phyloP scores from a whole-genome alignment of 75 land plant genomes.

The Azolla pinnata region DNA sequence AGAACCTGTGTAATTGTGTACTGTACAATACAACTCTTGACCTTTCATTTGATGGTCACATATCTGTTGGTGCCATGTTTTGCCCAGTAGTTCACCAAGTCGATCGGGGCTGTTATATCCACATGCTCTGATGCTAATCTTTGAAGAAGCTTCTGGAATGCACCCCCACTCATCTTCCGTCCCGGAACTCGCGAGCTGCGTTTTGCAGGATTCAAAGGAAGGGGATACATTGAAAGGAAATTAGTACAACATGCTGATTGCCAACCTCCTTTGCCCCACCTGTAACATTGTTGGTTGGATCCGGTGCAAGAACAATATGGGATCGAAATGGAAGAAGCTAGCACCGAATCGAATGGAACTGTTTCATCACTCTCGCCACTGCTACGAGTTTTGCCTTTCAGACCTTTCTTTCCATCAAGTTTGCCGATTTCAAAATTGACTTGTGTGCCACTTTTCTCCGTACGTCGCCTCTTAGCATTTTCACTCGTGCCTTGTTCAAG shows the following conservation, averaged over 20 bases:
- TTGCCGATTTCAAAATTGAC: too few relatives aligned
- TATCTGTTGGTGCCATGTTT: slow-evolving; percentile 66
- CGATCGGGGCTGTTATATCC: slow-evolving; percentile 39
- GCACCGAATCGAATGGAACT: too few relatives aligned
- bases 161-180: slow-evolving; percentile 64
- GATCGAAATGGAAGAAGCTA: too few relatives aligned
- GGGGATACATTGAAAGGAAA: slow-evolving; percentile 45
- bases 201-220: slow-evolving; percentile 51
- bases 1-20: too few relatives aligned
- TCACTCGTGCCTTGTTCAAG: too few relatives aligned
- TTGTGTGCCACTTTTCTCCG: too few relatives aligned
- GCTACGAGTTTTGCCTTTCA: too few relatives aligned
- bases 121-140: slow-evolving; percentile 46
- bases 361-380: too few relatives aligned
- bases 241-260: slow-evolving; percentile 65
- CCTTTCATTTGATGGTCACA: slow-evolving; percentile 40
- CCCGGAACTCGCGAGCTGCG: slow-evolving; percentile 50
- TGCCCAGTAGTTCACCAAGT: slow-evolving; percentile 56
- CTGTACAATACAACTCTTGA: too few relatives aligned
- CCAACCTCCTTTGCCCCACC: slow-evolving; percentile 77
- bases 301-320: slow-evolving; percentile 69
- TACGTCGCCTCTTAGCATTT: too few relatives aligned
- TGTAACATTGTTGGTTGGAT: slow-evolving; percentile 43
- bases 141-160: slow-evolving; percentile 45
- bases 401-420: too few relatives aligned